These are phyloP conservation scores for Arachnopeziza araneosa DNA, from an alignment of 2,329 filamentous ascomycete genomes.

Conservation along the genomic window DNA sequence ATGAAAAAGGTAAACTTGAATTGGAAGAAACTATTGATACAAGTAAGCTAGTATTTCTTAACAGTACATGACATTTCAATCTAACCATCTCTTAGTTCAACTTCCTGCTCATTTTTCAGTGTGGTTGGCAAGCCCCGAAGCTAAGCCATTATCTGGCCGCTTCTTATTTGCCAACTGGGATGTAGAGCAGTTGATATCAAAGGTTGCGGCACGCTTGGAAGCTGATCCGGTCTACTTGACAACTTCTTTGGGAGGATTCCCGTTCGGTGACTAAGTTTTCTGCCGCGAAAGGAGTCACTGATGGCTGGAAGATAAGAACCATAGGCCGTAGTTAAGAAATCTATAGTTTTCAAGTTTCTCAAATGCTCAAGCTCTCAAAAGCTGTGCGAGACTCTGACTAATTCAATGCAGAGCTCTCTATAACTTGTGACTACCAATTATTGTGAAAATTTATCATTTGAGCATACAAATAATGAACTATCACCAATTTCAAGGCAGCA, in stretches of 20 bases:
- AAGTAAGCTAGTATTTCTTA: background rate
- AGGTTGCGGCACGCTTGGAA: background rate
- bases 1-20: conserved; percentile 10
- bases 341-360: too few relatives aligned
- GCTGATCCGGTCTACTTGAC: background rate
- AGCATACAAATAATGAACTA: too few relatives aligned
- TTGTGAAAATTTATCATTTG: too few relatives aligned
- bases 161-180: conserved; percentile 37
- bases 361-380: too few relatives aligned
- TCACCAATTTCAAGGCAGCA: too few relatives aligned
- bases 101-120: background rate
- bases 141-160: conserved; percentile 34
- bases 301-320: too few relatives aligned
- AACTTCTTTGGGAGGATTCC: background rate
- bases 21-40: background rate
- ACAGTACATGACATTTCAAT: background rate
- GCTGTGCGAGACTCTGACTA: too few relatives aligned
- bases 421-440: too few relatives aligned
- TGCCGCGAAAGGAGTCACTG: background rate
- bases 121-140: conserved; percentile 36
- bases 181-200: conserved; percentile 34
- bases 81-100: conserved; percentile 9
- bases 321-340: too few relatives aligned
- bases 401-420: too few relatives aligned
- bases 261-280: background rate